A percentile compares a stretch with the other conserved stretches of the same genome.
Conservation (phyloP, 192 early-diverging fungal genomes). For the Podila clonocystis region DNA sequence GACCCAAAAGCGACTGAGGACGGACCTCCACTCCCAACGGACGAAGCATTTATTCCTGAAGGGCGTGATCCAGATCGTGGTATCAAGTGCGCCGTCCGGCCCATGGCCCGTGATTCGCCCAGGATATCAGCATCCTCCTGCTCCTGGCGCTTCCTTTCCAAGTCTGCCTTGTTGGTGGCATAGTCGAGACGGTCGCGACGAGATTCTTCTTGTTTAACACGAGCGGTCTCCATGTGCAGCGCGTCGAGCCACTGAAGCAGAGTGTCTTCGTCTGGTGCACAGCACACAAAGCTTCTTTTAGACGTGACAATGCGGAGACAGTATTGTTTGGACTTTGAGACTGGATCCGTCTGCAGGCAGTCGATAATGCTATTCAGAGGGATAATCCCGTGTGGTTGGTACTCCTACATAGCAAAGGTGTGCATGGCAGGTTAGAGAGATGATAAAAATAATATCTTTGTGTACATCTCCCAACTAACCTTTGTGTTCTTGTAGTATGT, state of each 20-base stretch:
- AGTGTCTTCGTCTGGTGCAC: conserved; percentile 57
- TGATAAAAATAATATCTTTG: neutral
- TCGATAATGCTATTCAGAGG: conserved; percentile 60
- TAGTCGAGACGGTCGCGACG: conserved; percentile 13
- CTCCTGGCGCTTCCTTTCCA: neutral
- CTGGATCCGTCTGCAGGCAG: conserved; percentile 61
- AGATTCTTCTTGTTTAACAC: conserved; percentile 44
- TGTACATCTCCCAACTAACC: conserved; percentile 24
- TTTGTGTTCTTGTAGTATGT: conserved; percentile 71
- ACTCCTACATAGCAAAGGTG: conserved; percentile 47
- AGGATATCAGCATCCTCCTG: neutral
- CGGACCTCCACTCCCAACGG: neutral
- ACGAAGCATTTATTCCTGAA: neutral
- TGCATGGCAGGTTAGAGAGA: neutral
- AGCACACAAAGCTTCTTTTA: conserved; percentile 63
- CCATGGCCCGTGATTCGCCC: neutral
- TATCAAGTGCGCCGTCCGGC: neutral
- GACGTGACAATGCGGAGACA: conserved; percentile 65
- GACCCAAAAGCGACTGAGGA: neutral
- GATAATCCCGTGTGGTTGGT: conserved; percentile 60
- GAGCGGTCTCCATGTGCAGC: conserved; percentile 50
- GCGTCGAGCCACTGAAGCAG: conserved; percentile 63
- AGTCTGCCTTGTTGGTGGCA: neutral
- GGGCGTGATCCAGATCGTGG: neutral
- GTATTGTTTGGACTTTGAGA: conserved; percentile 59